Conservation (phyloP, 768 basidiomycete genomes). For the Royoungia palumana region DNA sequence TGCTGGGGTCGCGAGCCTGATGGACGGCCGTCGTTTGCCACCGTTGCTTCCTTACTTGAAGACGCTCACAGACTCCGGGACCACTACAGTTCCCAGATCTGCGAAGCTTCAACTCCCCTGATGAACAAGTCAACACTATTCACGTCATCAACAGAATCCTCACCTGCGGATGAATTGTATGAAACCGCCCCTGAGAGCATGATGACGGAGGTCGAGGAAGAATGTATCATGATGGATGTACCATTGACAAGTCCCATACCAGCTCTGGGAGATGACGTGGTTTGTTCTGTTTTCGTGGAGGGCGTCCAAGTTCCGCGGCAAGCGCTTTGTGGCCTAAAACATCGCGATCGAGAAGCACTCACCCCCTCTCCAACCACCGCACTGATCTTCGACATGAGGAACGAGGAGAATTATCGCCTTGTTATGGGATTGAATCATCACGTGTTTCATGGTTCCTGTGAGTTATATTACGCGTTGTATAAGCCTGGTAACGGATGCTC, state of each 20-base stretch:
- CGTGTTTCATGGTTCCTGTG: slow-evolving; percentile 65
- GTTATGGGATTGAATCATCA: slow-evolving; percentile 51
- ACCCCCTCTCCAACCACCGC: slow-evolving; percentile 38
- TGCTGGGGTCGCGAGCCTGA: slow-evolving; percentile 59
- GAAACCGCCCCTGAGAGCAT: slow-evolving; percentile 29
- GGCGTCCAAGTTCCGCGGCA: slow-evolving; percentile 21
- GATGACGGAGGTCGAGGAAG: slow-evolving; percentile 15
- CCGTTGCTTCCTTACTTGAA: slow-evolving; percentile 45
- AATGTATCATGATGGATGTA: slow-evolving; percentile 12
- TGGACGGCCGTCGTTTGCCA: slow-evolving; percentile 50
- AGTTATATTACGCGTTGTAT: slow-evolving; percentile 21
- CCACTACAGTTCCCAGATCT: not conserved
- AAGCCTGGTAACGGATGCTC: not conserved
- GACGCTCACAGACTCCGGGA: slow-evolving; percentile 41
- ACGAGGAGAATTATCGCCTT: slow-evolving; percentile 69
- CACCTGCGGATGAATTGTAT: slow-evolving; percentile 23
- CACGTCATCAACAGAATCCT: slow-evolving; percentile 11
- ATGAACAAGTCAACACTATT: not conserved
- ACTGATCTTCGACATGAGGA: slow-evolving; percentile 39
- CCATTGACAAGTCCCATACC: slow-evolving; percentile 18
- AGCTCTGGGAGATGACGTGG: not conserved
- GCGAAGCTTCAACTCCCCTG: not conserved
- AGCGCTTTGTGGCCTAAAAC: not conserved
- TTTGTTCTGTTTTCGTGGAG: slow-evolving; percentile 3
- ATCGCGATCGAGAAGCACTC: not conserved